Conservation (phyloP, 179 eudicot genomes). For the Corrigiola litoralis region DNA sequence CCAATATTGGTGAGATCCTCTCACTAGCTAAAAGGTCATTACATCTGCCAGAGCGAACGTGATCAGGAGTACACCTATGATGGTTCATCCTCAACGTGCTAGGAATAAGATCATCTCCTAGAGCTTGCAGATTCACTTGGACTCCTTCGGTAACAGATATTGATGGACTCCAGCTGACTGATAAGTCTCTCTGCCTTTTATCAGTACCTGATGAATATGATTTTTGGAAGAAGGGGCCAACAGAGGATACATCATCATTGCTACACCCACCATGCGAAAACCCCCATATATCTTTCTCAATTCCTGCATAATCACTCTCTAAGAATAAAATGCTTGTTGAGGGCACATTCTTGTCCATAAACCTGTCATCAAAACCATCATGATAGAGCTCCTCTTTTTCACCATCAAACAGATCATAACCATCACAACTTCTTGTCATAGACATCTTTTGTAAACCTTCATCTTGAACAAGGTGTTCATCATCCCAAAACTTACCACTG, state of each 20-base stretch:
- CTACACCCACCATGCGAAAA: constrained; percentile 12
- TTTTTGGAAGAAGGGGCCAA: constrained; percentile 24
- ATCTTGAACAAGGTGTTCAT: constrained; percentile 22
- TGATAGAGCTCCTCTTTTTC: constrained; percentile 27
- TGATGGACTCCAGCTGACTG: constrained; percentile 18
- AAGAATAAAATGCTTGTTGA: constrained; percentile 7
- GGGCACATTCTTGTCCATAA: constrained; percentile 6
- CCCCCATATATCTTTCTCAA: constrained; percentile 15
- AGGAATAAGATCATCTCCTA: constrained; percentile 6
- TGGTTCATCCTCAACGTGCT: constrained; percentile 13
- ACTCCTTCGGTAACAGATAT: constrained; percentile 16
- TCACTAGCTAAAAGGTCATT: constrained; percentile 20
- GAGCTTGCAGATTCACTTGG: constrained; percentile 16
- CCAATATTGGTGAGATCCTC: constrained; percentile 29
- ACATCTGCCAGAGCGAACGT: constrained; percentile 19
- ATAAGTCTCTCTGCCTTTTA: constrained; percentile 19
- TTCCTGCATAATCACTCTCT: constrained; percentile 15
- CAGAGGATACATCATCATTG: constrained; percentile 21
- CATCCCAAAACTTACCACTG: constrained; percentile 22
- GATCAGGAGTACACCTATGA: constrained; percentile 16
- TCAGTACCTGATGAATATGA: constrained; percentile 25
- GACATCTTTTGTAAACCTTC: constrained; percentile 25
- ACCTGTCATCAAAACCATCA: constrained; percentile 14
- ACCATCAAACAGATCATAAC: constrained; percentile 20
- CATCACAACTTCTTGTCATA: constrained; percentile 16